Conservation (phyloP, 495 filamentous ascomycete species). For the Penicillium bialowiezense region DNA sequence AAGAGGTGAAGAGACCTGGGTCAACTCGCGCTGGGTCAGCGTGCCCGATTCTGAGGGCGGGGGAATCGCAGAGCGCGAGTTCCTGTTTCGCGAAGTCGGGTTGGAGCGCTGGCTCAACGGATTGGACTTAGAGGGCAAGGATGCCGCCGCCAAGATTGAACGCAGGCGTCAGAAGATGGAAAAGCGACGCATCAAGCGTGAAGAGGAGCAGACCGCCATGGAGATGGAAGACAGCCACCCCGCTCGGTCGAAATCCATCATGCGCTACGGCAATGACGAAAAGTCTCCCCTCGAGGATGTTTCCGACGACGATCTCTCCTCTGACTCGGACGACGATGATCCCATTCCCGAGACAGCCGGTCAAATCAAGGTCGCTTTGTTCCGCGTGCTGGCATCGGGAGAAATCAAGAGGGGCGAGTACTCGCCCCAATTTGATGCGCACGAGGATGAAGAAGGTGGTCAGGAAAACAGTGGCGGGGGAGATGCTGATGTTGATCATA, state of each 20-base stretch:
- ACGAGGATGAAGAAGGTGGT: slow-evolving; percentile 80
- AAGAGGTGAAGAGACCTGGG: slow-evolving; percentile 97
- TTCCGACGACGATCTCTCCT: slow-evolving; percentile 65
- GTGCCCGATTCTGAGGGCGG: slow-evolving; percentile 87
- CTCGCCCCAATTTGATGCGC: slow-evolving; percentile 94
- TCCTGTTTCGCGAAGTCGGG: slow-evolving; percentile 95
- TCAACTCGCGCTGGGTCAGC: slow-evolving; percentile 96
- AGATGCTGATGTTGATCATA: slow-evolving; percentile 84
- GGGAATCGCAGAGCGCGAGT: slow-evolving; percentile 93
- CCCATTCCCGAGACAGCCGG: slow-evolving; percentile 90
- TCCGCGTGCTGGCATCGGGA: slow-evolving; percentile 90
- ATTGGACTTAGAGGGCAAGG: slow-evolving; percentile 83
- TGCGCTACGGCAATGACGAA: slow-evolving; percentile 74
- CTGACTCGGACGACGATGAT: slow-evolving; percentile 77
- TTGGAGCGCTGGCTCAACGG: slow-evolving; percentile 95
- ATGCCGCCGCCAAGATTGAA: slow-evolving; percentile 85
- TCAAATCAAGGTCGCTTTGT: slow-evolving; percentile 97
- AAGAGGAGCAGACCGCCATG: slow-evolving; percentile 43
- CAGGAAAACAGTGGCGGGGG: slow-evolving; percentile 41
- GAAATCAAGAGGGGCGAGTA: slow-evolving; percentile 98
- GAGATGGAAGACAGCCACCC: slow-evolving; percentile 47
- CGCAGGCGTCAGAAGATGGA: slow-evolving; percentile 83
- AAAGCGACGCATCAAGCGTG: slow-evolving; percentile 70
- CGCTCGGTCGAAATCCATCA: slow-evolving; percentile 55
- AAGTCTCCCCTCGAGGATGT: slow-evolving; percentile 70